Conservation (phyloP, 2,329 filamentous ascomycete genomes). For the Bertia moriformis region DNA sequence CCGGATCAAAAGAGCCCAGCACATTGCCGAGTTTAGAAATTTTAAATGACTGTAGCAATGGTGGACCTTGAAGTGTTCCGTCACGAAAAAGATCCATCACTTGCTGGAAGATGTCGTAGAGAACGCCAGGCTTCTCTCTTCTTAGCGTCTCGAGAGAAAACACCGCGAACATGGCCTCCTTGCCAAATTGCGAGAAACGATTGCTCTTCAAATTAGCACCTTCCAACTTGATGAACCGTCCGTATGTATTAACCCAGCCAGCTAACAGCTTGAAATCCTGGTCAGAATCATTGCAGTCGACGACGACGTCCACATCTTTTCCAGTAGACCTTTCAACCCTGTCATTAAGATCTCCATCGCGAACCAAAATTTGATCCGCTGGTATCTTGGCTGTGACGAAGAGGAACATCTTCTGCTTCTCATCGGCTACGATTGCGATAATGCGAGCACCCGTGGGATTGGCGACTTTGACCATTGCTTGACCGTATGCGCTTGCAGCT, state of each 20-base stretch:
- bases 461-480: not conserved
- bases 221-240: no score
- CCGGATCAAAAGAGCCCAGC: not conserved
- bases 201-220: no score
- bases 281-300: no score
- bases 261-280: no score
- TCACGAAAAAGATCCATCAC: not conserved
- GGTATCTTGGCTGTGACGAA: not conserved
- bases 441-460: not conserved
- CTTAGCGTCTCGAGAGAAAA: not conserved
- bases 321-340: no score
- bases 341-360: not conserved
- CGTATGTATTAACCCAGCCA: no score
- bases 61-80: no score
- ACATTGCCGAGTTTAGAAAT: not conserved
- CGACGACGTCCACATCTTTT: no score
- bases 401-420: not conserved
- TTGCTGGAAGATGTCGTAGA: not conserved
- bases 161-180: not conserved
- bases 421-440: not conserved
- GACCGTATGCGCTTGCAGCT: not conserved
- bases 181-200: not conserved
- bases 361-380: not conserved
- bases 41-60: not conserved
- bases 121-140: not conserved